Conservation (phyloP, 2,329 filamentous ascomycete species). For the Fusarium poae region DNA sequence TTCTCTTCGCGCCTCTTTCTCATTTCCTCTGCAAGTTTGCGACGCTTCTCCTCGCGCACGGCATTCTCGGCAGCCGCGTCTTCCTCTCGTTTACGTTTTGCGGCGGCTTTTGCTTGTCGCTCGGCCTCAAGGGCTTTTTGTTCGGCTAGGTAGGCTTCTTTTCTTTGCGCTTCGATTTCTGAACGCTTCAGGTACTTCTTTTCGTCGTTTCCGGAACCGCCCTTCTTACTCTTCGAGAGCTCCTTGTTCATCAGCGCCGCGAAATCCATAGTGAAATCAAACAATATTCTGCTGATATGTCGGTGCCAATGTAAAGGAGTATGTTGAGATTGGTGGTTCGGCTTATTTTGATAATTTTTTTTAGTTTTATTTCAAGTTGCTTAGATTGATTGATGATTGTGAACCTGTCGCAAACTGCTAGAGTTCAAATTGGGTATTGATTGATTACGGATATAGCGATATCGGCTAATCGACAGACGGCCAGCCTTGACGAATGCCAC, state of each 20-base stretch:
- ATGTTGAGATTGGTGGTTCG: not conserved
- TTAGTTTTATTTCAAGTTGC: not conserved
- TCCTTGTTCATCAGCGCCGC: conserved; percentile 92
- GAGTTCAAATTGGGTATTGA: conserved; percentile 27
- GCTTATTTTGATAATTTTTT: not conserved
- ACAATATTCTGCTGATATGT: not conserved
- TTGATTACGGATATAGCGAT: conserved; percentile 43
- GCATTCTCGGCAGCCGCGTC: conserved; percentile 79
- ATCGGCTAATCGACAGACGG: conserved; percentile 37
- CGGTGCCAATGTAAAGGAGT: not conserved
- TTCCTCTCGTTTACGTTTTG: conserved; percentile 91
- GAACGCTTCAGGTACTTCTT: conserved; percentile 89
- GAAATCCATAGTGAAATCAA: conserved; percentile 82
- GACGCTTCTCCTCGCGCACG: conserved; percentile 84
- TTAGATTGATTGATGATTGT: not conserved
- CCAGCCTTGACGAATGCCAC: conserved; percentile 9
- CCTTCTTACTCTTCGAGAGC: conserved; percentile 82
- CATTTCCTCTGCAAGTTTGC: conserved; percentile 84
- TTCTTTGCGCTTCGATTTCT: conserved; percentile 85
- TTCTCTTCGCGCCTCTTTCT: conserved; percentile 76
- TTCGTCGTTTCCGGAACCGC: conserved; percentile 55
- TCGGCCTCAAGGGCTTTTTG: conserved; percentile 80
- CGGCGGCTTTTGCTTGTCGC: conserved; percentile 75
- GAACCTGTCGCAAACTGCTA: not conserved
- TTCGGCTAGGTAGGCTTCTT: conserved; percentile 83